Conservation (phyloP, 2,329 filamentous ascomycete species). For the Hortaea werneckii region DNA sequence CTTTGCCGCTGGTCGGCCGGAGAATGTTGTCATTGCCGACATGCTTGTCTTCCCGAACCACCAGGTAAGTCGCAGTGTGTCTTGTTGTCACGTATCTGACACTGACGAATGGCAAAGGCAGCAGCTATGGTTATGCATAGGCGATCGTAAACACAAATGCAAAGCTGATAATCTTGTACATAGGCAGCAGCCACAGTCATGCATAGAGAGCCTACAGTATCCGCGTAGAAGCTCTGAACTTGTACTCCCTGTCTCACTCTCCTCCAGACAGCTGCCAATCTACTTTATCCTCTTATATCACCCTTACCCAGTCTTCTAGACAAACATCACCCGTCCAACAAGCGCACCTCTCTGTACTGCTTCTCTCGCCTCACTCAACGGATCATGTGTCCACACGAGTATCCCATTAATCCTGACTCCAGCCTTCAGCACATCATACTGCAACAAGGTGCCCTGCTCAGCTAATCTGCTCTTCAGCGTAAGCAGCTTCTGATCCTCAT, state of each 20-base stretch:
- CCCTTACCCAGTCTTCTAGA: background rate
- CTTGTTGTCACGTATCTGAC: background rate
- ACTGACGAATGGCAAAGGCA: slow-evolving; percentile 18
- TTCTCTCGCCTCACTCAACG: slow-evolving; percentile 1
- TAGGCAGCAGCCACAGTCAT: slow-evolving; percentile 12
- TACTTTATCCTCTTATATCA: background rate
- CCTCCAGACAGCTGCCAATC: background rate
- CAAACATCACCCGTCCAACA: slow-evolving; percentile 4
- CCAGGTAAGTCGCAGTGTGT: slow-evolving; percentile 51
- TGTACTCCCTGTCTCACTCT: background rate
- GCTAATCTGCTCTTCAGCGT: slow-evolving; percentile 1
- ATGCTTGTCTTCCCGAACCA: slow-evolving; percentile 80
- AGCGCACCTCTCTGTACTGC: slow-evolving; percentile 1
- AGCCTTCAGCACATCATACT: slow-evolving; percentile 2
- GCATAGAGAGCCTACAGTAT: slow-evolving; percentile 8
- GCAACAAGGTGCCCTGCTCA: slow-evolving; percentile 1
- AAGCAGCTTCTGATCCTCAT: slow-evolving; percentile 2
- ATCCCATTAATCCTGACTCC: slow-evolving; percentile 1
- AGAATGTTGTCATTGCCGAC: slow-evolving; percentile 88
- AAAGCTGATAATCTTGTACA: slow-evolving; percentile 1
- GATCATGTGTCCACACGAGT: slow-evolving; percentile 2
- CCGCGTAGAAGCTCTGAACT: slow-evolving; percentile 9
- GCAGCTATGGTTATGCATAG: slow-evolving; percentile 39
- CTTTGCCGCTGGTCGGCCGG: slow-evolving; percentile 69
- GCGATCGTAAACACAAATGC: slow-evolving; percentile 17